phyloP scores from a whole-genome alignment of 257 asterid genomes.

The Plantago major region DNA sequence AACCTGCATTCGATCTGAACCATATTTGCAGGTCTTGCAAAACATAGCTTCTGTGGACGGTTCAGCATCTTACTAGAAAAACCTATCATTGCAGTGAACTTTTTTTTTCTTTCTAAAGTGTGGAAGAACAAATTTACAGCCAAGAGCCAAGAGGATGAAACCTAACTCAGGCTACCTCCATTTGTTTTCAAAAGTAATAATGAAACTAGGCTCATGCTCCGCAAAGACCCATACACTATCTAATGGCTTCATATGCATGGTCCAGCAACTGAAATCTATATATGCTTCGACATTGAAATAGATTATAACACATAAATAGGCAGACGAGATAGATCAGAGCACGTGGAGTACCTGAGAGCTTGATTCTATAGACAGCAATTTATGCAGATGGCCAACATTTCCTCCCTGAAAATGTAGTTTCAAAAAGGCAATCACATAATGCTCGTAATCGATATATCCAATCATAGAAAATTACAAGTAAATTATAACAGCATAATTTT shows the following conservation, averaged over 20 bases:
- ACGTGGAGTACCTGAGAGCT: slow-evolving; percentile 80
- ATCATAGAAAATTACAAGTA: slow-evolving; percentile 16
- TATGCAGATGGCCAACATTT: slow-evolving; percentile 93
- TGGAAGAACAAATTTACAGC: slow-evolving; percentile 5
- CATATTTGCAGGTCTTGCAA: no score
- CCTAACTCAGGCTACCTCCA: not conserved
- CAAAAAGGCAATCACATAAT: slow-evolving; percentile 15
- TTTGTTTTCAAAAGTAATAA: not conserved
- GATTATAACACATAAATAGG: not conserved
- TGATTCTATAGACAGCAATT: slow-evolving; percentile 71
- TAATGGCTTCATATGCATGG: not conserved
- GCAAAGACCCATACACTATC: not conserved
- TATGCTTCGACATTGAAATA: slow-evolving; percentile 11
- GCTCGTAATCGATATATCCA: slow-evolving; percentile 16
- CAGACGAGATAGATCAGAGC: no score
- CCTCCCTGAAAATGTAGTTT: slow-evolving; percentile 72
- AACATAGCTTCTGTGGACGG: no score
- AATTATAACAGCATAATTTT: slow-evolving; percentile 15
- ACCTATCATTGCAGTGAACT: not conserved
- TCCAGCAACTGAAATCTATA: slow-evolving; percentile 15
- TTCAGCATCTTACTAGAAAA: not conserved
- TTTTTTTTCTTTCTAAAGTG: not conserved
- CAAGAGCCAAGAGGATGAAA: not conserved
- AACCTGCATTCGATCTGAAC: no score
- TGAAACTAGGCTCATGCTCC: not conserved